Conservation (phyloP, 306 rosid species). For the Lotus japonicus region DNA sequence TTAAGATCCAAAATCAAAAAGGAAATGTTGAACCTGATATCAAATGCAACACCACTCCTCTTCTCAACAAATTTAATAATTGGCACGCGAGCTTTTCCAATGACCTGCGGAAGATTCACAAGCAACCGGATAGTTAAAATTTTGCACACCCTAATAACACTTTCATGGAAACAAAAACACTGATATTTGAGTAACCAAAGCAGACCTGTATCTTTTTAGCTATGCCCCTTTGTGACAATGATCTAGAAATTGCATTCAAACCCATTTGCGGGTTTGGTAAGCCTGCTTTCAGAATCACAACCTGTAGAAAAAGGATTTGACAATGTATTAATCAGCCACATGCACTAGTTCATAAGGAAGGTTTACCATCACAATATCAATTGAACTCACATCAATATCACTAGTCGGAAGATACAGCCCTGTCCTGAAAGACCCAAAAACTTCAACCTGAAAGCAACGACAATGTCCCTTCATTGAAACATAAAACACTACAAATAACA, state of each 20-base stretch:
- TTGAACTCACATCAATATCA: slow-evolving; percentile 76
- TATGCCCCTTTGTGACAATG: slow-evolving; percentile 76
- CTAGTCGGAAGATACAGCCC: slow-evolving; percentile 94
- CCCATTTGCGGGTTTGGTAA: slow-evolving; percentile 76
- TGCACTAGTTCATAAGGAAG: neutral
- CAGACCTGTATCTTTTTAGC: slow-evolving; percentile 81
- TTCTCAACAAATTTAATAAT: slow-evolving; percentile 85
- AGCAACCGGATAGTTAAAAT: slow-evolving; percentile 12
- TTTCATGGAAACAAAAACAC: neutral
- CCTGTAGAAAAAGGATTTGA: slow-evolving; percentile 40
- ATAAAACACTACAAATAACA: neutral
- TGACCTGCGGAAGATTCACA: slow-evolving; percentile 49
- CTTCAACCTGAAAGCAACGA: slow-evolving; percentile 62
- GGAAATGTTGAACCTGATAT: slow-evolving; percentile 56
- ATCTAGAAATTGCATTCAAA: slow-evolving; percentile 82
- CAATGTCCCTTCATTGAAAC: neutral
- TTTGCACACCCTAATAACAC: neutral
- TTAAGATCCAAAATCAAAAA: neutral
- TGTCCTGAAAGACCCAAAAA: slow-evolving; percentile 93
- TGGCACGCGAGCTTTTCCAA: slow-evolving; percentile 95
- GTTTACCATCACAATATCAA: neutral
- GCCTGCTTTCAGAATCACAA: slow-evolving; percentile 77
- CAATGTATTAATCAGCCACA: neutral
- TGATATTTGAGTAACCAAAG: neutral
- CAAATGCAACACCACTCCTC: slow-evolving; percentile 77